Base-by-base conservation (phyloP, 345 rosid species). In the Euphorbia lathyris region DNA sequence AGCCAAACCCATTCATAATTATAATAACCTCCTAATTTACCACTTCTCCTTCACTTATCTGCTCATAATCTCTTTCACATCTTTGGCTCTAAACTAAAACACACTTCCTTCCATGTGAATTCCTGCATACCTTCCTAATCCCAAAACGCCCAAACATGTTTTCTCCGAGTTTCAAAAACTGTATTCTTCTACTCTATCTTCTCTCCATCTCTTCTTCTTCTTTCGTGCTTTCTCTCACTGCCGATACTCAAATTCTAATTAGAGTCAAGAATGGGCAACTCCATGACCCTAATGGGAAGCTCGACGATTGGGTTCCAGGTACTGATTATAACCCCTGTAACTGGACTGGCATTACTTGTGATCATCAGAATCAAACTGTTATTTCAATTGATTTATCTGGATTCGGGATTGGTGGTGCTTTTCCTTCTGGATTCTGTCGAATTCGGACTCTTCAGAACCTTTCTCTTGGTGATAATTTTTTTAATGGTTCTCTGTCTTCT, bases 261-360 rank as follows among this genome's bases (percentile, higher is more conserved):
- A 76, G 84, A 51, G 87, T 87, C 53, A 89, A 84, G 81, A 57
- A 47, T 17, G 34, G 70, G 9, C 76, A 67, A 17, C 70, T 88
- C 12, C 7, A 63, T 3, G 91, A 87, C 78, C 86, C 85, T 61
- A 52, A 80, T 29, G 82, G 79, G 7, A 75, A 66, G 4, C 83
- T 91, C 30, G 34, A 36, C 30, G 81, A 83, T 74, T 91, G 97
- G 97, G 81, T 76, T 69, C 29, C 72, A 23, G 67, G 42, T 45
- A 25, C 74, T 55, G 77, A 59, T 34, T 81, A 25, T 16, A 80
- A 48, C 58, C 86, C 88, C 0, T 91, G 97, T 75, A 81, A 86
- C 42, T 91, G 95, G 93, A 80, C 86, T 2, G 97, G 96, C 72
- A 69, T 89, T 40, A 60, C 77, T 48, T 91, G 96, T 72, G 81